phyloP scores from a whole-genome alignment of 768 basidiomycete species.

The Pisolithus microcarpus region DNA sequence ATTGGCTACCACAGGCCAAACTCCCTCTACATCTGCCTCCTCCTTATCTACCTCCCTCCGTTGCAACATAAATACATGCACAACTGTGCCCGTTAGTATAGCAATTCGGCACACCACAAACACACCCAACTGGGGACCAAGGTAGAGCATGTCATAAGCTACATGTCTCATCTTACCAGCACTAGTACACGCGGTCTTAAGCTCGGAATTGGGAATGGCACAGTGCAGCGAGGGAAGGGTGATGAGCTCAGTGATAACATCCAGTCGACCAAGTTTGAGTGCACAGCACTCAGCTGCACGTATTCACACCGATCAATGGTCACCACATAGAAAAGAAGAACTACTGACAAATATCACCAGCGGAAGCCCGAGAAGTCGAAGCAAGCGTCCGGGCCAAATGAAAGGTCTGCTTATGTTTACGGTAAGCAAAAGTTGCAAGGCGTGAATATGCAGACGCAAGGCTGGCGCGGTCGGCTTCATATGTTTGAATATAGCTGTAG shows the following conservation, averaged over 20 bases:
- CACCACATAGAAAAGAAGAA: neutral
- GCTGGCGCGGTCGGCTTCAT: conserved; percentile 25
- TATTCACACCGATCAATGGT: neutral
- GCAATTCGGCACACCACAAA: conserved; percentile 19
- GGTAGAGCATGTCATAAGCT: conserved; percentile 26
- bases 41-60: conserved; percentile 24
- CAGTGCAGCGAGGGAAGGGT: conserved; percentile 21
- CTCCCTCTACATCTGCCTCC: conserved; percentile 20
- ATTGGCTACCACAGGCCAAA: conserved; percentile 25
- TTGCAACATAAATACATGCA: conserved; percentile 26
- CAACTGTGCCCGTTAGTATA: conserved; percentile 12
- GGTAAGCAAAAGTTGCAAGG: conserved; percentile 26
- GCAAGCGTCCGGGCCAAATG: neutral
- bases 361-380: conserved; percentile 1
- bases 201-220: conserved; percentile 1
- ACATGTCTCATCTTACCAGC: conserved; percentile 5
- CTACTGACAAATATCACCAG: conserved; percentile 13
- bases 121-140: conserved; percentile 22
- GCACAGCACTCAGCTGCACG: conserved; percentile 9
- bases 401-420: conserved; percentile 11
- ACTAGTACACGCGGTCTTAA: neutral
- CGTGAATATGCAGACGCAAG: conserved; percentile 27
- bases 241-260: conserved; percentile 21
- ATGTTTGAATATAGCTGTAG: conserved; percentile 24
- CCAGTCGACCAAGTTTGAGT: conserved; percentile 18